These are phyloP conservation scores for Amorphotheca resinae DNA, from an alignment of 495 filamentous ascomycete genomes.

Conservation along the genomic window DNA sequence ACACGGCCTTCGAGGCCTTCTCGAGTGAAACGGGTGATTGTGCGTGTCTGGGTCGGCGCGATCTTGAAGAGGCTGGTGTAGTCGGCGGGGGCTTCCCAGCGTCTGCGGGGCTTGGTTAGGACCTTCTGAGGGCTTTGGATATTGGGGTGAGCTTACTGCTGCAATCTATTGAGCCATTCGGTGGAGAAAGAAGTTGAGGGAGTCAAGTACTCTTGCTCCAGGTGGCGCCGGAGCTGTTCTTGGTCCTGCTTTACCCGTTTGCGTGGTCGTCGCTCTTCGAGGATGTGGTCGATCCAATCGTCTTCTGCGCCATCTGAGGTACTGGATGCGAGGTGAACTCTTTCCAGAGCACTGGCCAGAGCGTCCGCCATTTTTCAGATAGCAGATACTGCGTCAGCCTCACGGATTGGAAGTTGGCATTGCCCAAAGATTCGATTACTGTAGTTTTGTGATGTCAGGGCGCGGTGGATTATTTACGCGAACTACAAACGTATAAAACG, in stretches of 20 bases:
- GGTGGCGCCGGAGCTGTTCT: slow-evolving; percentile 47
- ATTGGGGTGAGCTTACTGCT: slow-evolving; percentile 42
- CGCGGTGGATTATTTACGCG: too few species aligned
- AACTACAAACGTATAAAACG: too few species aligned
- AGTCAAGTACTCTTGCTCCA: slow-evolving; percentile 66
- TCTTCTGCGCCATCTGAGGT: slow-evolving; percentile 9
- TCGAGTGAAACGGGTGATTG: slow-evolving; percentile 79
- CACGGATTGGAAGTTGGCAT: not conserved
- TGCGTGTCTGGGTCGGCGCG: slow-evolving; percentile 83
- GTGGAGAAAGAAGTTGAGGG: slow-evolving; percentile 65
- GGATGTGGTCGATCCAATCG: slow-evolving; percentile 43
- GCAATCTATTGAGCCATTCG: slow-evolving; percentile 77
- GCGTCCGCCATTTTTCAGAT: slow-evolving; percentile 15
- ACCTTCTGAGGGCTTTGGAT: not conserved
- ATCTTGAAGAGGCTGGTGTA: slow-evolving; percentile 71
- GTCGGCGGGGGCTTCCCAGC: slow-evolving; percentile 73
- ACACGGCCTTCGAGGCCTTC: slow-evolving; percentile 90
- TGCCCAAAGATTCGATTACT: too few species aligned
- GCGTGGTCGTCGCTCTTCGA: slow-evolving; percentile 39
- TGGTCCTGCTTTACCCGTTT: slow-evolving; percentile 44
- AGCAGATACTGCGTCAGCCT: not conserved
- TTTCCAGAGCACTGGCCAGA: slow-evolving; percentile 22
- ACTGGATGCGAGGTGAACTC: slow-evolving; percentile 7
- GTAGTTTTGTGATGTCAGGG: too few species aligned
- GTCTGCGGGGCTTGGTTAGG: slow-evolving; percentile 25